Conservation (phyloP, 2,329 filamentous ascomycete species). For the Talaromyces funiculosus region DNA sequence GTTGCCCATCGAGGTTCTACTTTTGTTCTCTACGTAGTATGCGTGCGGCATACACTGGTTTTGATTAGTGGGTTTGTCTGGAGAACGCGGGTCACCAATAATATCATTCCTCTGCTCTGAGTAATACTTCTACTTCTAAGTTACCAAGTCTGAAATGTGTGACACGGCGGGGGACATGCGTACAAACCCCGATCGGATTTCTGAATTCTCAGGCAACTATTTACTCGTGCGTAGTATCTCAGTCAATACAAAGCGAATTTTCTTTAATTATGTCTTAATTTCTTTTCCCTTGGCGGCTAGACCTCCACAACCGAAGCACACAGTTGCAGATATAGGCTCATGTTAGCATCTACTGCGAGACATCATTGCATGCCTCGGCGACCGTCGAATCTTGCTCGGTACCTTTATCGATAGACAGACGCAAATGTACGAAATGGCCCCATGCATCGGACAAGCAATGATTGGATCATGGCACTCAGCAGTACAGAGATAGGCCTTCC, state of each 20-base stretch:
- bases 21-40: neutral
- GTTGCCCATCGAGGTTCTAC: neutral
- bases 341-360: neutral
- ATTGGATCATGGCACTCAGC: neutral
- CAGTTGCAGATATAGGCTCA: neutral
- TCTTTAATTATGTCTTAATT: too few species aligned
- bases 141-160: too few species aligned
- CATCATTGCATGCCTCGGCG: neutral
- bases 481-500: neutral
- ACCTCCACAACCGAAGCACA: neutral
- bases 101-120: neutral
- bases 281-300: neutral
- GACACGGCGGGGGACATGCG: neutral
- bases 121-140: too few species aligned
- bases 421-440: neutral
- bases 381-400: neutral
- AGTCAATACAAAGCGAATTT: too few species aligned
- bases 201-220: neutral
- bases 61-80: neutral
- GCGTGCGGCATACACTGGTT: neutral
- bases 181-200: neutral
- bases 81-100: neutral
- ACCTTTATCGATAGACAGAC: neutral
- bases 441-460: constrained; percentile 1
- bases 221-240: too few species aligned